Conservation (phyloP, 225 moss, liverwort and hornwort genomes). For the Pseudisothecium myosuroides region DNA sequence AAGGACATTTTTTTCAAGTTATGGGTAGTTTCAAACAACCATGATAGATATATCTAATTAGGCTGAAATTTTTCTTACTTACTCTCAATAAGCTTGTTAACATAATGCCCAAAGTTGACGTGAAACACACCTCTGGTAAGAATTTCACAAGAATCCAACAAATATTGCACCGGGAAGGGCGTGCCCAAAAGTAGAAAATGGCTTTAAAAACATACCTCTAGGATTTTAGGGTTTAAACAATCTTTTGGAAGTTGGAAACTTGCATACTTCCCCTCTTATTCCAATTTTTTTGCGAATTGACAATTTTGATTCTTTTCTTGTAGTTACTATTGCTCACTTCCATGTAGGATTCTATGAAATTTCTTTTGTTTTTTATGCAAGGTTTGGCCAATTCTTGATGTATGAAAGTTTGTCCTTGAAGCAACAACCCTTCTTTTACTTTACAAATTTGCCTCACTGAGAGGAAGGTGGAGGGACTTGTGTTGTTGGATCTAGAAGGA, state of each 20-base stretch:
- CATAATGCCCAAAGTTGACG: too few relatives aligned
- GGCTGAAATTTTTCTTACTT: too few relatives aligned
- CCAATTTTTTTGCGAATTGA: accelerated
- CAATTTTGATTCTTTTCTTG: not conserved
- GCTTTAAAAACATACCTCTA: not conserved
- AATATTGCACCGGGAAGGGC: accelerated
- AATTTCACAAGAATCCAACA: not conserved
- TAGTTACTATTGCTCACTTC: not conserved
- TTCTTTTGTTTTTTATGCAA: not conserved
- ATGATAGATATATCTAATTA: too few relatives aligned
- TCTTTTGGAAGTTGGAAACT: accelerated
- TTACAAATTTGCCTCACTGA: not conserved
- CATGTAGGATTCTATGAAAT: not conserved
- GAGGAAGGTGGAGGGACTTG: accelerated
- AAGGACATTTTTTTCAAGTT: too few relatives aligned
- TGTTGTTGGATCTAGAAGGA: accelerated
- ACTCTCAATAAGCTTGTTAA: too few relatives aligned
- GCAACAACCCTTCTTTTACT: accelerated
- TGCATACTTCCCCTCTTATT: not conserved
- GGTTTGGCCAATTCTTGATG: not conserved
- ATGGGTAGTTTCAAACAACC: accelerated
- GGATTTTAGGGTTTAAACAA: not conserved
- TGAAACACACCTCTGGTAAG: not conserved
- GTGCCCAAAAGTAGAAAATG: accelerated
- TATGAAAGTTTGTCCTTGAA: not conserved